Evolutionary conservation across 2,329 filamentous ascomycete species (phyloP).

Genomic region (Xylariaceae sp.): DNA sequence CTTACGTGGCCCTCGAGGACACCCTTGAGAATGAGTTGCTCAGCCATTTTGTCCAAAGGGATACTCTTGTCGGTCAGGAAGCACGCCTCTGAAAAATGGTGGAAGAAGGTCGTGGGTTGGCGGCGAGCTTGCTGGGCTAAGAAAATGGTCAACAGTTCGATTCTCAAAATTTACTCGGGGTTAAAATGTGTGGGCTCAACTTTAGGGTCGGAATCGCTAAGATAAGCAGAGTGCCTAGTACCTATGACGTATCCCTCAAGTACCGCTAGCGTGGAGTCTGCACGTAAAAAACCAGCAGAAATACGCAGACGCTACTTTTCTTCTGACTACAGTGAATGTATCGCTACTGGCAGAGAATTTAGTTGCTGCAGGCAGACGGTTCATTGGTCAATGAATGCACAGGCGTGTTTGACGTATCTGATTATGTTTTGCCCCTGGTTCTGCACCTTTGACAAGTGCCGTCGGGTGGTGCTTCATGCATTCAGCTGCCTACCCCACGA

Average conservation of each 20-base stretch:
- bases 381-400: constrained; percentile 27
- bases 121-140: constrained; percentile 21
- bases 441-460: neutral
- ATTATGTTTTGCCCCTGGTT: neutral
- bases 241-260: neutral
- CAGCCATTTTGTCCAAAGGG: constrained; percentile 62
- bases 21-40: constrained; percentile 93
- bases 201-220: constrained; percentile 26
- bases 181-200: constrained; percentile 45
- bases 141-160: constrained; percentile 19
- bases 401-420: no score
- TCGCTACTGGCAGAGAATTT: neutral
- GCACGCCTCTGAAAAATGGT: constrained; percentile 29
- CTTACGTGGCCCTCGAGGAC: constrained; percentile 93
- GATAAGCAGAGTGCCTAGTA: constrained; percentile 12
- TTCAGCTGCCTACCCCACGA: neutral
- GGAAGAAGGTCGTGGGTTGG: constrained; percentile 31
- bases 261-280: constrained; percentile 2
- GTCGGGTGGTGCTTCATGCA: neutral
- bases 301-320: neutral
- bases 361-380: constrained; percentile 24
- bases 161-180: constrained; percentile 25
- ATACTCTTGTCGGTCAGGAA: constrained; percentile 28
- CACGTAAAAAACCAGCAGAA: neutral
- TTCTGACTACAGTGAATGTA: neutral